Evolutionary conservation across 306 rosid genomes (phyloP).

Genomic region (Sechiopsis laciniata): DNA sequence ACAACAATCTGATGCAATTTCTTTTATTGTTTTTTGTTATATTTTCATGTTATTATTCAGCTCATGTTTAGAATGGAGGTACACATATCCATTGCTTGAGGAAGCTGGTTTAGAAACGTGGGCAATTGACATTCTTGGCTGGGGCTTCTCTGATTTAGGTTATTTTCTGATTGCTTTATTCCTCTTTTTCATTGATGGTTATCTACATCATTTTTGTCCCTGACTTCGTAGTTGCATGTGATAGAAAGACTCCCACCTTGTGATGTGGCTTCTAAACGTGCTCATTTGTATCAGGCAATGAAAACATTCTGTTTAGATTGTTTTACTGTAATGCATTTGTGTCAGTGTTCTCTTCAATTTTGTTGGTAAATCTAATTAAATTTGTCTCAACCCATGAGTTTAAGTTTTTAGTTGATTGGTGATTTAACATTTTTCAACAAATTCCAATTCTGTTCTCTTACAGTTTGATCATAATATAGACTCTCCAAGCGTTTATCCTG

Average conservation of each 20-base stretch:
- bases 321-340: background rate
- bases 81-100: conserved; percentile 71
- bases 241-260: conserved; percentile 72
- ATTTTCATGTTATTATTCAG: conserved; percentile 52
- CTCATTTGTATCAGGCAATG: conserved; percentile 74
- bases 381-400: too few relatives aligned
- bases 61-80: conserved; percentile 97
- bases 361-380: too few relatives aligned
- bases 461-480: background rate
- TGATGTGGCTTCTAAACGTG: conserved; percentile 66
- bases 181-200: background rate
- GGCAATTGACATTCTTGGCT: conserved; percentile 96
- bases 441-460: background rate
- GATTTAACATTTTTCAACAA: too few relatives aligned
- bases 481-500: background rate
- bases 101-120: conserved; percentile 78
- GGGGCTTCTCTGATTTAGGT: conserved; percentile 99
- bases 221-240: conserved; percentile 21
- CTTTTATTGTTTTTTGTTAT: conserved; percentile 6
- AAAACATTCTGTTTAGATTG: conserved; percentile 7
- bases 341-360: background rate
- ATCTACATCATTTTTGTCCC: background rate
- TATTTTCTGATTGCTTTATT: conserved; percentile 22
- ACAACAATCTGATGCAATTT: background rate
- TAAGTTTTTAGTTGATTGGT: too few relatives aligned